Evolutionary conservation across 441 rosid genomes (phyloP).

Genomic region (Eutrema salsugineum): DNA sequence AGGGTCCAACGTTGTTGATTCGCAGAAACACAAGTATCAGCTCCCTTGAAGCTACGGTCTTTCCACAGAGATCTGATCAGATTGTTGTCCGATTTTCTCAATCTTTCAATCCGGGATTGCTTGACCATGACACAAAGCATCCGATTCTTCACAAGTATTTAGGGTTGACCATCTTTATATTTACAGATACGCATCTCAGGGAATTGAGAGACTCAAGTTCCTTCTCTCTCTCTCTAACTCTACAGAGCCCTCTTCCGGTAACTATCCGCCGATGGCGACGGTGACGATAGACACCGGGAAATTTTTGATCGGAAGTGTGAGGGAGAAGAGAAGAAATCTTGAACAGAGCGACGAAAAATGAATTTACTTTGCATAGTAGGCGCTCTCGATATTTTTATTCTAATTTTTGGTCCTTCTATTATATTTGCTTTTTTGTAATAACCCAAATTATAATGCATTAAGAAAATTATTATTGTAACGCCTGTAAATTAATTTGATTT

Average conservation of each 20-base stretch:
- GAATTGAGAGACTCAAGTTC: background rate
- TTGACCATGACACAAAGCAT: conserved; percentile 19
- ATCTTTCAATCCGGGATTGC: background rate
- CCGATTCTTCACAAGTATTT: background rate
- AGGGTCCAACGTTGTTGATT: background rate
- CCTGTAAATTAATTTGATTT: too few relatives aligned
- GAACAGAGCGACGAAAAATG: conserved; percentile 10
- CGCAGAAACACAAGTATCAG: conserved; percentile 1
- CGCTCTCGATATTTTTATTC: background rate
- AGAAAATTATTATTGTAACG: too few relatives aligned
- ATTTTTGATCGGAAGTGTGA: background rate
- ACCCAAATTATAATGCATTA: background rate
- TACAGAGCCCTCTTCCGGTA: background rate
- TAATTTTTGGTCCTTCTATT: background rate
- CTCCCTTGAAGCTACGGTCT: conserved; percentile 18
- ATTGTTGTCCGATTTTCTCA: background rate
- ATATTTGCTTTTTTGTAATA: background rate
- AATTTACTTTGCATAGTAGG: background rate
- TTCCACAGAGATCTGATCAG: conserved; percentile 16
- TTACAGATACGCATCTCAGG: background rate
- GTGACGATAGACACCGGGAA: conserved; percentile 9
- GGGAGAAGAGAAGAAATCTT: conserved; percentile 1
- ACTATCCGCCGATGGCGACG: background rate
- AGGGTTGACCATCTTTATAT: conserved; percentile 10
- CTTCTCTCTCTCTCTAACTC: background rate